These are phyloP conservation scores for Halophytophthora polymorphica DNA, from an alignment of 352 stramenopile genomes.

Conservation along the genomic window DNA sequence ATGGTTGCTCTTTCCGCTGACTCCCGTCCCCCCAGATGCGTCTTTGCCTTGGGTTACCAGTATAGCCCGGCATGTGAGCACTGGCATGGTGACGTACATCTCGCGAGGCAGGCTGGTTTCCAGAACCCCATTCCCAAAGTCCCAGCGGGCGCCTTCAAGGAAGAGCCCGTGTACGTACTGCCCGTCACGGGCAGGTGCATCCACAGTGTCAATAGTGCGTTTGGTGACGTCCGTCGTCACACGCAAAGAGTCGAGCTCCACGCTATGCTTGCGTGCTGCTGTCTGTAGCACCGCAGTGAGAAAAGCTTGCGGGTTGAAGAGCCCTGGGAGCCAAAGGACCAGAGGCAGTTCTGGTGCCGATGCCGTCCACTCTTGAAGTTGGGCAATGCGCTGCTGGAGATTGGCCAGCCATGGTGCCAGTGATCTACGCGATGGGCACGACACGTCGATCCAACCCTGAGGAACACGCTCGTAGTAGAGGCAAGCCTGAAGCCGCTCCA, in stretches of 20 bases:
- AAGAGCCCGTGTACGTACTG: conserved; percentile 88
- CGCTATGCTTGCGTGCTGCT: conserved; percentile 60
- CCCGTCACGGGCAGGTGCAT: conserved; percentile 85
- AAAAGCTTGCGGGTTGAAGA: conserved; percentile 87
- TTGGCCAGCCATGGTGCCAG: conserved; percentile 84
- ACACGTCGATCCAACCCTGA: conserved; percentile 61
- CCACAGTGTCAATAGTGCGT: conserved; percentile 69
- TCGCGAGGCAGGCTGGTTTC: conserved; percentile 85
- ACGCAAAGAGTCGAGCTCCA: conserved; percentile 83
- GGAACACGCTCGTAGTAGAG: conserved; percentile 81
- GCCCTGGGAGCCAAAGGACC: conserved; percentile 78
- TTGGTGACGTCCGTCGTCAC: conserved; percentile 88
- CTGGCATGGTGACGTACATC: conserved; percentile 90
- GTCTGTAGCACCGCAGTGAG: conserved; percentile 81
- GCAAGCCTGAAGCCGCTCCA: conserved; percentile 80
- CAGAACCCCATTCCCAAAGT: conserved; percentile 75
- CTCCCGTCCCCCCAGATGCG: conserved; percentile 11
- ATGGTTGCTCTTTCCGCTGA: conserved; percentile 10
- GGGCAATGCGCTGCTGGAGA: conserved; percentile 78
- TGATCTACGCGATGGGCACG: conserved; percentile 76
- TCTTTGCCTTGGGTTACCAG: conserved; percentile 43
- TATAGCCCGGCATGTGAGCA: conserved; percentile 87
- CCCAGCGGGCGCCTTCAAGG: conserved; percentile 90
- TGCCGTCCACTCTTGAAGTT: conserved; percentile 86
- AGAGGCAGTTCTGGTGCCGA: conserved; percentile 74